A percentile compares a stretch with the other conserved stretches of the same genome.
Conservation (phyloP, 1,139 yeast species). For the Yamadazyma atmosphaerica region DNA sequence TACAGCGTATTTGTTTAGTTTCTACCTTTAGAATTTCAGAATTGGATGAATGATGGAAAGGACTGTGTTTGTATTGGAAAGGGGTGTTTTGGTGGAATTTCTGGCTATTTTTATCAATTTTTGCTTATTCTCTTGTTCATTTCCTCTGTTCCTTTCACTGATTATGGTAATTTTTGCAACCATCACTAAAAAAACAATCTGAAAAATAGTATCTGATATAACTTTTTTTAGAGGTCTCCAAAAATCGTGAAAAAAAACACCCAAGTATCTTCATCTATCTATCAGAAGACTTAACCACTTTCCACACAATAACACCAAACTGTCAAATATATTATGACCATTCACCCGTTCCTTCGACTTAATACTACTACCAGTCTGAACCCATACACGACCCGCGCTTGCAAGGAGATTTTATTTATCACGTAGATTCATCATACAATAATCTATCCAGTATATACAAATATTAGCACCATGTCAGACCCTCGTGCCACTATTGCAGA, state of each 20-base stretch:
- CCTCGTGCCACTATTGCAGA: constrained; percentile 42
- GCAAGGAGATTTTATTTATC: neutral
- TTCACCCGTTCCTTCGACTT: neutral
- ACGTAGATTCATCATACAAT: neutral
- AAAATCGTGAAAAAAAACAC: neutral
- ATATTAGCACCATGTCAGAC: too few species aligned
- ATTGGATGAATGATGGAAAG: too few species aligned
- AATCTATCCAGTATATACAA: neutral
- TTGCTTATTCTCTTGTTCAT: neutral
- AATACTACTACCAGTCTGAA: too few species aligned
- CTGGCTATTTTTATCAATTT: neutral
- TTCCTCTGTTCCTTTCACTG: too few species aligned
- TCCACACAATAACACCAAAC: neutral
- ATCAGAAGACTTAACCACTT: too few species aligned
- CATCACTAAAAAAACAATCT: neutral
- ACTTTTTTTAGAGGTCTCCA: neutral
- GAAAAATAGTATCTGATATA: neutral
- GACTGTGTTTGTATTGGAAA: too few species aligned
- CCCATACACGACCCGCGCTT: neutral
- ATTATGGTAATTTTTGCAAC: neutral
- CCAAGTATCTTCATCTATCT: too few species aligned
- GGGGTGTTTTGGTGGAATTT: too few species aligned
- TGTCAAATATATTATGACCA: neutral
- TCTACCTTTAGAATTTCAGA: too few species aligned
- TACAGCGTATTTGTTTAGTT: too few species aligned